These are phyloP conservation scores for Sinapis alba DNA, from an alignment of 441 rosid genomes.

Conservation along the genomic window DNA sequence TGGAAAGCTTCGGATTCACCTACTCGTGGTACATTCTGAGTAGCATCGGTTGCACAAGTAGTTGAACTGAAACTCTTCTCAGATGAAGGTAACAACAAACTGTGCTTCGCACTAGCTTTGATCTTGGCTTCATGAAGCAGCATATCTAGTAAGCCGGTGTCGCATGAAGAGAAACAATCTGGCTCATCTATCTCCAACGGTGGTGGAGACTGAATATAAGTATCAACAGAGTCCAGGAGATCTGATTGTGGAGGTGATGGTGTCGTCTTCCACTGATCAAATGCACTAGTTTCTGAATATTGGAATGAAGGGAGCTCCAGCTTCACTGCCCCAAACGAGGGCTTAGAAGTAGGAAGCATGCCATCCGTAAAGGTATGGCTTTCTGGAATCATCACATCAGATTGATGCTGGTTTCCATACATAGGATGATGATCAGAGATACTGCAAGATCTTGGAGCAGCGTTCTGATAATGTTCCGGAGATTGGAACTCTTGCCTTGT, in stretches of 20 bases:
- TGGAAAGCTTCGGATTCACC: conserved; percentile 42
- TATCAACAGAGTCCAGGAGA: conserved; percentile 69
- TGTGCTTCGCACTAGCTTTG: conserved; percentile 66
- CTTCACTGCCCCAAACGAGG: conserved; percentile 81
- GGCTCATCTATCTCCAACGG: conserved; percentile 55
- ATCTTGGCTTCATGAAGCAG: conserved; percentile 82
- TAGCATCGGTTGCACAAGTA: neutral
- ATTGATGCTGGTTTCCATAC: conserved; percentile 45
- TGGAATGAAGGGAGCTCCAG: conserved; percentile 99
- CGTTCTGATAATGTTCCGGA: conserved; percentile 56
- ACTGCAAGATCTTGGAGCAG: conserved; percentile 50
- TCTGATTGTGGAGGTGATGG: conserved; percentile 60
- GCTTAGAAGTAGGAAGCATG: conserved; percentile 87
- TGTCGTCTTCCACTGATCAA: conserved; percentile 72
- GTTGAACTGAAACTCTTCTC: conserved; percentile 71
- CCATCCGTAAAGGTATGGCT: conserved; percentile 87
- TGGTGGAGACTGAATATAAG: conserved; percentile 86
- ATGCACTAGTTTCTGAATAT: conserved; percentile 67
- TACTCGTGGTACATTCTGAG: neutral
- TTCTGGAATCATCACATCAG: conserved; percentile 64
- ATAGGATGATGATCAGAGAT: conserved; percentile 53
- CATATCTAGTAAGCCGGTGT: conserved; percentile 96
- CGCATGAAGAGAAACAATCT: conserved; percentile 62
- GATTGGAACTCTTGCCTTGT: conserved; percentile 57
- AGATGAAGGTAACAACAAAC: conserved; percentile 54